Evolutionary conservation across 352 stramenopile species (phyloP).

Genomic region (Phytopythium oedochilum): DNA sequence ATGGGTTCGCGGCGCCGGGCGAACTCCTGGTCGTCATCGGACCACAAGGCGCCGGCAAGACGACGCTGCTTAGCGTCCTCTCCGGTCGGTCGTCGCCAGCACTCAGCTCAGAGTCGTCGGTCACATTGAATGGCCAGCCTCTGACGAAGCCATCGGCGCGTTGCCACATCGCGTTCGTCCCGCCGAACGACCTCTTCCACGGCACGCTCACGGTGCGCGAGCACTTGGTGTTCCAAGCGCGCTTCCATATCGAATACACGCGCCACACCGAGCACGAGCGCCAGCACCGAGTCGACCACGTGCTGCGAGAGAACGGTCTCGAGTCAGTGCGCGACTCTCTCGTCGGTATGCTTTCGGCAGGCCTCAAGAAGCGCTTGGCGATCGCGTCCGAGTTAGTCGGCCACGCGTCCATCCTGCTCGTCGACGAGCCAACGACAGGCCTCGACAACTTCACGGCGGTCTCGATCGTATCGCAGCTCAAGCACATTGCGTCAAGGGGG

Average conservation of each 20-base stretch:
- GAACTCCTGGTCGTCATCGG: slow-evolving; percentile 69
- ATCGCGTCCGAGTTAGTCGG: slow-evolving; percentile 75
- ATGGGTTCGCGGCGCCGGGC: slow-evolving; percentile 30
- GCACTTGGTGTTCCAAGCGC: slow-evolving; percentile 82
- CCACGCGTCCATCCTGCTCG: slow-evolving; percentile 64
- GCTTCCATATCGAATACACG: slow-evolving; percentile 44
- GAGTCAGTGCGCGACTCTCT: slow-evolving; percentile 29
- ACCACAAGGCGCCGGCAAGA: slow-evolving; percentile 79
- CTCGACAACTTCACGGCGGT: slow-evolving; percentile 49
- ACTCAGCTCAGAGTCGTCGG: slow-evolving; percentile 28
- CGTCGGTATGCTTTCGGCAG: slow-evolving; percentile 45
- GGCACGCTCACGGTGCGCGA: slow-evolving; percentile 85
- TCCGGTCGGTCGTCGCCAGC: slow-evolving; percentile 36
- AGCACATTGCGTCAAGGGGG: slow-evolving; percentile 58
- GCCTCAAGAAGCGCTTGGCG: slow-evolving; percentile 51
- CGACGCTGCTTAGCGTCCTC: slow-evolving; percentile 91
- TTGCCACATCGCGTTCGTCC: slow-evolving; percentile 49
- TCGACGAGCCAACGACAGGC: slow-evolving; percentile 75
- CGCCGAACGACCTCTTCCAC: slow-evolving; percentile 89
- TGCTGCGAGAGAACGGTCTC: slow-evolving; percentile 45
- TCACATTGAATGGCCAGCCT: slow-evolving; percentile 54
- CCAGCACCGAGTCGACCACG: slow-evolving; percentile 21
- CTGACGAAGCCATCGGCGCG: slow-evolving; percentile 15
- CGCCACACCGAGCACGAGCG: slow-evolving; percentile 12
- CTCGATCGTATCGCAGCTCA: slow-evolving; percentile 30